Evolutionary conservation across 306 rosid species (phyloP).

Genomic region (Quercus cerris): DNA sequence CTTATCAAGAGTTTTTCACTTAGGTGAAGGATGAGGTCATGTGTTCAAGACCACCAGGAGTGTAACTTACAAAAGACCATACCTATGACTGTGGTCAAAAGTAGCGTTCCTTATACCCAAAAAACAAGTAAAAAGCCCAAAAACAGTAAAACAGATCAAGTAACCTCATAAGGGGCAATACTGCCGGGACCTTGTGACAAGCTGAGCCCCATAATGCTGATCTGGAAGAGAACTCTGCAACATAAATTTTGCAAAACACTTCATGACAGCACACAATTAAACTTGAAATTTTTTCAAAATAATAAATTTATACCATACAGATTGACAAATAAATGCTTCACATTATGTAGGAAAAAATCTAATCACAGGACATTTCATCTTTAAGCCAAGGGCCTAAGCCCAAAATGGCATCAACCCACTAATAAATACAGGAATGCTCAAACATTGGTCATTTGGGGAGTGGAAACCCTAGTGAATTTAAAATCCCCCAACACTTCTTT

Average conservation of each 20-base stretch:
- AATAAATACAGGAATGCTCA: neutral
- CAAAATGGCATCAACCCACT: neutral
- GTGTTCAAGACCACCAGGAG: too few relatives aligned
- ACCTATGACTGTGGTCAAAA: neutral
- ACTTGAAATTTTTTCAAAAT: neutral
- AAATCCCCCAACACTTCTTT: neutral
- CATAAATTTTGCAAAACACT: conserved; percentile 22
- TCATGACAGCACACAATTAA: neutral
- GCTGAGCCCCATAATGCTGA: conserved; percentile 15
- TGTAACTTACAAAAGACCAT: too few relatives aligned
- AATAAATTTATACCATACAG: neutral
- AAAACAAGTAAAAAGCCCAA: neutral
- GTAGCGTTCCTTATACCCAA: neutral
- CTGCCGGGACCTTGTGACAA: conserved; percentile 30
- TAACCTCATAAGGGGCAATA: conserved; percentile 56
- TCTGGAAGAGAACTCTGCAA: conserved; percentile 42
- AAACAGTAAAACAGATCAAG: conserved; percentile 2
- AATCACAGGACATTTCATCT: neutral
- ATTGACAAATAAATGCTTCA: neutral
- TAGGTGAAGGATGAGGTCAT: too few relatives aligned
- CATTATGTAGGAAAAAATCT: neutral
- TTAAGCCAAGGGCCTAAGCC: neutral
- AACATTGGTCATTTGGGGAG: neutral
- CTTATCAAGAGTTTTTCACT: neutral
- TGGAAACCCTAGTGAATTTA: neutral